Evolutionary conservation across 495 filamentous ascomycete genomes (phyloP), one percentile per base, ranked within the genome.

Genomic region (Neurospora terricola): DNA sequence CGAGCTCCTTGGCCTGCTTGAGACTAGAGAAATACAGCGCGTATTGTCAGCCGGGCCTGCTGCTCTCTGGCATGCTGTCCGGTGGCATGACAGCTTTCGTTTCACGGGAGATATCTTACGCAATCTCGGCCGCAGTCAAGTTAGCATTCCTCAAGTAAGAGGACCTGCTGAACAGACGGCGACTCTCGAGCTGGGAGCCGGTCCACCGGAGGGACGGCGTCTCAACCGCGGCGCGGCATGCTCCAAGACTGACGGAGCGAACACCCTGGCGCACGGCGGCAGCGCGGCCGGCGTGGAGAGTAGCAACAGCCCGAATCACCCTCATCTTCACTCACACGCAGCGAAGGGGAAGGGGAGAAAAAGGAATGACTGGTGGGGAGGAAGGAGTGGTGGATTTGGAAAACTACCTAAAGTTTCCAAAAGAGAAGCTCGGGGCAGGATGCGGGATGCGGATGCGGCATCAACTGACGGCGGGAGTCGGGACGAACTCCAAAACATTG

Each of bases 1-100:
- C 83, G 30, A 75, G 72, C 18, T 85, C 82, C 69, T 84, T 83
- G 68, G 85, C 83, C 71, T 80, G 78, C 80, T 83, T 81, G 72
- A 84, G 73, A 21, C 84, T 86, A 38, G 62, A 73, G 21, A 16
- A 21, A 66, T 18, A 34, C 54, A 34, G 36, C 18, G 14, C 21
- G 23, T 18, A 34, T 18, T 40, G 43, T 45, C 42, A 42, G 18
- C 38, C 14, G 18, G 72, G 38, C 12, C 37, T 69, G 36, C 11
- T 14, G 36, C 48, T 21, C 48, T 21, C n/a, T n/a, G 10, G 21
- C 48, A 30, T 42, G 70, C 27, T 62, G 54, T 10, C 54, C 38
- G 10, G 48, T 14, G 7, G 12, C 39, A 27, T 14, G 76, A 72
- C 40, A 77, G 73, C 62, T 48, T 39, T 36, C 70, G 23, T 14